phyloP scores from a whole-genome alignment of 2,329 filamentous ascomycete genomes.

The Colletotrichum sp. region DNA sequence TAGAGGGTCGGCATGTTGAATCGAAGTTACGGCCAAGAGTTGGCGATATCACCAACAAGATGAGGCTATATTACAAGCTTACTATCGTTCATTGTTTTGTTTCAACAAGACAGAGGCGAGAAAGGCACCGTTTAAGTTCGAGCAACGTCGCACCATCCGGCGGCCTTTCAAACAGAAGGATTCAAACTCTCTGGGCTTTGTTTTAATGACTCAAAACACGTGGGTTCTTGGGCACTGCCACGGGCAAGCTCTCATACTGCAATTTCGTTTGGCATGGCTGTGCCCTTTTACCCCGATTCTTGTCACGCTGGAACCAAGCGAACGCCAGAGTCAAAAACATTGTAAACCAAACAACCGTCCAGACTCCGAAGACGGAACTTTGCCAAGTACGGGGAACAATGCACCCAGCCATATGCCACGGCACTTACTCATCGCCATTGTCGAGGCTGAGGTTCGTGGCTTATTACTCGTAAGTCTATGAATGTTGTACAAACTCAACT shows the following conservation, averaged over 20 bases:
- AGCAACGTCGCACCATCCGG: not conserved
- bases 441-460: not conserved
- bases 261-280: not conserved
- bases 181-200: not conserved
- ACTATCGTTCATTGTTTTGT: not conserved
- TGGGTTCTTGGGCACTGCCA: not conserved
- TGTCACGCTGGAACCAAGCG: not conserved
- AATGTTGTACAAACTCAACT: not conserved
- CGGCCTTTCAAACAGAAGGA: not conserved
- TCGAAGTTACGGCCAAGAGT: not conserved
- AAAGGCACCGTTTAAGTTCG: not conserved
- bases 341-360: not conserved
- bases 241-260: not conserved
- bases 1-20: not conserved
- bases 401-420: not conserved
- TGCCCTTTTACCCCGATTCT: not conserved
- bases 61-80: not conserved
- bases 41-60: not conserved
- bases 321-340: not conserved
- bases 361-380: not conserved
- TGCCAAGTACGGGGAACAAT: not conserved
- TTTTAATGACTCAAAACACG: not conserved
- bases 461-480: not conserved
- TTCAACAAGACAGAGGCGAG: not conserved
- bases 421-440: not conserved